Base-by-base conservation (phyloP, 257 asterid genomes). In the Scutellaria baicalensis region DNA sequence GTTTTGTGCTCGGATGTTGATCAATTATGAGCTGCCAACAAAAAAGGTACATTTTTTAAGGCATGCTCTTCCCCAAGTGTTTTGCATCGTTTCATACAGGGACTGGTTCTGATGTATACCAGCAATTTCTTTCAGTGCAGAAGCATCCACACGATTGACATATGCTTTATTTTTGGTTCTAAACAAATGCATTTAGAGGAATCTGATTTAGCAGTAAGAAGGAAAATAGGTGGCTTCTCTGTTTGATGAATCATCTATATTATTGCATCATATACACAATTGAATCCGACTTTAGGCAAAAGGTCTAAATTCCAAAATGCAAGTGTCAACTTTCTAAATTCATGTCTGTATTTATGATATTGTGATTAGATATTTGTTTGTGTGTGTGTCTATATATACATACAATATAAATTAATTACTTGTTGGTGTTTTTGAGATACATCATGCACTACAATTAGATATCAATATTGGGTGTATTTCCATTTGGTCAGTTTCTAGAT, bases 21-120 rank as follows among this genome's bases (percentile, higher is more conserved):
- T 91, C 70, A 91, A 94, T 79, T 86, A 89, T 52, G 97, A 91
- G 81, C 84, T 94, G 50, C 93, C 97, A 56, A 35, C 89, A 35
- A 91, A 89, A 85, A 89, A 89, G 96, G 96, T 89, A 69, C 17
- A 47, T 63, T 59, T 44, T 57, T 36, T 69, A 33, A 33, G 27
- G 23, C 64, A 16, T 44, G 58, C 14, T 57, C 51, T 18, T 51
- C 27, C 33, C 39, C 35, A 3, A 43, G 47, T 68, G 72, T 48
- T 72, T 68, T 64, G 14, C 61, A 35, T 16, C n/a, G 44, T 45
- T 36, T 18, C 51, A 4, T 55, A 10, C 56, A 35, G 31, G 38
- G 44, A 54, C 47, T 49, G 40, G 66, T 66, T 60, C 42, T 4
- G 31, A 1, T 45, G 63, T 45, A 38, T 21, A 23, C 50, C 49